Conservation (phyloP, 805 yeast species). For the Spathaspora girioi region DNA sequence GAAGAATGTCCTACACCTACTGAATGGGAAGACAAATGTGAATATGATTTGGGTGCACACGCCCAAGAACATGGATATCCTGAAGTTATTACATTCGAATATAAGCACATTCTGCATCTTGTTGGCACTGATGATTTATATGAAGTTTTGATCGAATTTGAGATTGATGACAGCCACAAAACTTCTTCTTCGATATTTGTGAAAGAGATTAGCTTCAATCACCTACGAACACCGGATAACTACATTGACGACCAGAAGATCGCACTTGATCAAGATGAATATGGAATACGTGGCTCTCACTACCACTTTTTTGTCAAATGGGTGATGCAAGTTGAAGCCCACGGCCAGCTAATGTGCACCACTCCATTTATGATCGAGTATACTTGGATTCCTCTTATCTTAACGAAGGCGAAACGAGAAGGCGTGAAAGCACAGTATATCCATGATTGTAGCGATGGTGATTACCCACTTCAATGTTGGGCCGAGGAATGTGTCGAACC, state of each 20-base stretch:
- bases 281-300: not conserved
- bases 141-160: not conserved
- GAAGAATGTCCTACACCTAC: not conserved
- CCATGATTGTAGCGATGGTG: not conserved
- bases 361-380: not conserved
- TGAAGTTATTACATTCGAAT: not conserved
- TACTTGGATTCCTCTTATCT: not conserved
- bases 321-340: not conserved
- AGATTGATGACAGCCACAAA: not conserved
- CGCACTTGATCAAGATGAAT: not conserved
- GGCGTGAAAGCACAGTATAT: not conserved
- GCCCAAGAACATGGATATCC: not conserved
- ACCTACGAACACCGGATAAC: not conserved
- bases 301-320: constrained; percentile 1
- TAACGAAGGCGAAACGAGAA: not conserved
- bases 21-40: not conserved
- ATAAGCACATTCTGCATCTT: not conserved
- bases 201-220: not conserved
- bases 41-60: not conserved
- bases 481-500: too few species aligned
- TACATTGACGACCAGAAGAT: not conserved
- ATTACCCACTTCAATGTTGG: not conserved
- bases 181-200: not conserved
- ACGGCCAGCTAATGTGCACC: not conserved
- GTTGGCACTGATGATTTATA: not conserved